These are phyloP conservation scores for Neofusicoccum sp. DNA, from an alignment of 2,329 filamentous ascomycete genomes.

Conservation along the genomic window DNA sequence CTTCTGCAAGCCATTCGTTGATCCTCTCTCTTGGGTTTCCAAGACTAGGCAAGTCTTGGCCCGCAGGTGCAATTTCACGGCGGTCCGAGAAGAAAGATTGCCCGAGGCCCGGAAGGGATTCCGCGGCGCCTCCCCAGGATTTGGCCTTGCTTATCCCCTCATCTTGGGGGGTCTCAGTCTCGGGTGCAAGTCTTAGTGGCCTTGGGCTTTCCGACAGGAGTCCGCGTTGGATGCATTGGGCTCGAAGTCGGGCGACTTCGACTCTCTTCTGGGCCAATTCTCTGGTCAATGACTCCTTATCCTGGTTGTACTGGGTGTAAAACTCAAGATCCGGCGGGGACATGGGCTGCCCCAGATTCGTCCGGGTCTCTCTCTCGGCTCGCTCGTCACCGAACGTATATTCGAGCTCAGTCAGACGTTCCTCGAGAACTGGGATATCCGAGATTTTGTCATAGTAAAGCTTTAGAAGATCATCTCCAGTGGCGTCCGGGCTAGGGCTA, in stretches of 20 bases:
- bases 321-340: conserved; percentile 14
- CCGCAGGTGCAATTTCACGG: neutral
- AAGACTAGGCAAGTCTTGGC: neutral
- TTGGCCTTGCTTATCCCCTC: neutral
- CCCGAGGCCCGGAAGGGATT: neutral
- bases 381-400: neutral
- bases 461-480: neutral
- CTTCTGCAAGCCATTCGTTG: neutral
- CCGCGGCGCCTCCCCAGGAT: neutral
- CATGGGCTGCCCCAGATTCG: conserved; percentile 4
- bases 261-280: neutral
- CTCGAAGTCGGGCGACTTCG: neutral
- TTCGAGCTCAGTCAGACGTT: conserved; percentile 8
- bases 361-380: conserved; percentile 1
- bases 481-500: neutral
- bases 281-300: neutral
- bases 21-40: neutral
- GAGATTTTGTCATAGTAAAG: conserved; percentile 10
- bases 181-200: neutral
- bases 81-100: neutral
- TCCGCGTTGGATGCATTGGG: neutral
- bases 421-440: conserved; percentile 2
- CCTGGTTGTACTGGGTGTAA: conserved; percentile 9
- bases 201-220: neutral
- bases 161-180: neutral